Conservation (phyloP, 805 yeast species). For the Cyberlindnera veronae region DNA sequence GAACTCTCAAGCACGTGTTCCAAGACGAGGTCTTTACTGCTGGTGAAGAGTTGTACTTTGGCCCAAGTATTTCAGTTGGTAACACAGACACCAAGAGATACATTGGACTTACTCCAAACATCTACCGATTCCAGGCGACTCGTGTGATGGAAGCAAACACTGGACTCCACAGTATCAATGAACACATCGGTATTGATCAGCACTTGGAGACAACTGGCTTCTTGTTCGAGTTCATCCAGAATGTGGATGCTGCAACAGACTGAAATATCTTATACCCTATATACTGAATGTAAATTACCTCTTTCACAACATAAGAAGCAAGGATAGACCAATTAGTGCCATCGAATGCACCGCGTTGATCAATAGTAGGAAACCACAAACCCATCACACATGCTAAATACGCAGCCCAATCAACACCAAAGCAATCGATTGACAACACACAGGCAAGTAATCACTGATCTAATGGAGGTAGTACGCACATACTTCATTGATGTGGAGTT, state of each 20-base stretch:
- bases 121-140: constrained; percentile 59
- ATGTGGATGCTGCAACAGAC: constrained; percentile 33
- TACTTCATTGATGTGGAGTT: too few relatives aligned
- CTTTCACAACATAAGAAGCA: too few relatives aligned
- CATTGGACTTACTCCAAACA: constrained; percentile 57
- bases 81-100: constrained; percentile 70
- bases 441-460: too few relatives aligned
- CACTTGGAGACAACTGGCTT: constrained; percentile 53
- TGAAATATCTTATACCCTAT: too few relatives aligned
- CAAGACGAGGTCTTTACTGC: constrained; percentile 41
- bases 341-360: too few relatives aligned
- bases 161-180: constrained; percentile 55
- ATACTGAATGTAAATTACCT: too few relatives aligned
- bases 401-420: too few relatives aligned
- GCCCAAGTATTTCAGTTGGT: constrained; percentile 49
- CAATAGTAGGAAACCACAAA: too few relatives aligned
- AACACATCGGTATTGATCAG: constrained; percentile 44
- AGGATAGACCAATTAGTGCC: too few relatives aligned
- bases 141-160: constrained; percentile 31
- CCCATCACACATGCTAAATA: too few relatives aligned
- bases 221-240: constrained; percentile 45
- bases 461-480: too few relatives aligned
- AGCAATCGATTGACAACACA: too few relatives aligned
- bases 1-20: constrained; percentile 17
- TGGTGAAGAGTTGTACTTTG: constrained; percentile 41